Evolutionary conservation across 2,329 filamentous ascomycete species (phyloP).

Genomic region (Colletotrichum graminicola): DNA sequence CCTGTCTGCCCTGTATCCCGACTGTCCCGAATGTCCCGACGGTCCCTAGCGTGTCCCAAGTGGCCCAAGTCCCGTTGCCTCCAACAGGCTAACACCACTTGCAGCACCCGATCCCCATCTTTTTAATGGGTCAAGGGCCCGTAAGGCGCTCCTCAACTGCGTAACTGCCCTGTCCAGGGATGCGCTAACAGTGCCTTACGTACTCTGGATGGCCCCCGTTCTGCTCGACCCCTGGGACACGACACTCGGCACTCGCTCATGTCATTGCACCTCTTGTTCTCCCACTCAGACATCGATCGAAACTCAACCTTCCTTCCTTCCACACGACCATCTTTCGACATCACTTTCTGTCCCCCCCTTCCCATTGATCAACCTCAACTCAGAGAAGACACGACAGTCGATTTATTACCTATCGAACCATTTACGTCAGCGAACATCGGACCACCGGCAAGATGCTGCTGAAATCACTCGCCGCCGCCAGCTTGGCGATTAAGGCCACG

Average conservation of each 20-base stretch:
- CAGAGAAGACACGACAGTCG: not conserved
- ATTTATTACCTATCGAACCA: not conserved
- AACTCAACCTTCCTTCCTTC: constrained; percentile 4
- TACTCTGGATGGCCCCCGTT: constrained; percentile 27
- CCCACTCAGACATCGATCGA: constrained; percentile 16
- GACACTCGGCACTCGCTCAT: constrained; percentile 21
- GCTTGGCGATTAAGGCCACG: constrained; percentile 50
- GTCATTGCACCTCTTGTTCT: constrained; percentile 30
- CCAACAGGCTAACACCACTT: constrained; percentile 31
- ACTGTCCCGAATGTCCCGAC: constrained; percentile 3
- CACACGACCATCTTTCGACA: not conserved
- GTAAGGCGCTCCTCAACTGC: constrained; percentile 15
- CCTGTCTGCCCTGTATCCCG: constrained; percentile 19
- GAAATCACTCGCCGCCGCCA: constrained; percentile 50
- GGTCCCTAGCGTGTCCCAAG: constrained; percentile 15
- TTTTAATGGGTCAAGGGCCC: constrained; percentile 19
- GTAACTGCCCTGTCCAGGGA: constrained; percentile 24
- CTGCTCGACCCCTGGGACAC: constrained; percentile 30
- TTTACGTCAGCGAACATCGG: not conserved
- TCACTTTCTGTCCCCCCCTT: not conserved
- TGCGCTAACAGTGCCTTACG: constrained; percentile 8
- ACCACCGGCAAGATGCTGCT: constrained; percentile 49
- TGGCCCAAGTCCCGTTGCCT: not conserved
- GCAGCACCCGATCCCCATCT: constrained; percentile 29
- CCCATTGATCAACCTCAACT: not conserved